These are phyloP conservation scores for Plasmodium falciparum DNA, from an alignment of 169 alveolate genomes.

Conservation along the genomic window DNA sequence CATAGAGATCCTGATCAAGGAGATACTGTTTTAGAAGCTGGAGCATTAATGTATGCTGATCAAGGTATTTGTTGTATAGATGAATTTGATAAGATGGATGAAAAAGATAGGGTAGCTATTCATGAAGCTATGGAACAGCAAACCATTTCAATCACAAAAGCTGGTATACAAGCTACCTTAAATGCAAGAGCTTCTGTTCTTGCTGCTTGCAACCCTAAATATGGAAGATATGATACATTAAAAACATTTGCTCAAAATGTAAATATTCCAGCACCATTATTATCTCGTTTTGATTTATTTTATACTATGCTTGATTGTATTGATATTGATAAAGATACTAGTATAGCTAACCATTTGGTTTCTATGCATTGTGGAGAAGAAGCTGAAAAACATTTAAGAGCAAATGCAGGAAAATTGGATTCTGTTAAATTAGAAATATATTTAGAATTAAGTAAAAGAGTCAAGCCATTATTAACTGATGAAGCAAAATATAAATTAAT, in stretches of 20 bases:
- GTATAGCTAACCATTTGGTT: constrained; percentile 85
- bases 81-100: constrained; percentile 98
- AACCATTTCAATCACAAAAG: constrained; percentile 97
- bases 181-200: constrained; percentile 98
- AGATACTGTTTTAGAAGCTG: constrained; percentile 97
- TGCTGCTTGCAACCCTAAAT: constrained; percentile 99
- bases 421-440: constrained; percentile 92
- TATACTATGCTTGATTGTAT: constrained; percentile 95
- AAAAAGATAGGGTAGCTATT: constrained; percentile 97
- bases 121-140: constrained; percentile 99
- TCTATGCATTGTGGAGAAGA: constrained; percentile 77
- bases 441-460: constrained; percentile 92
- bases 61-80: constrained; percentile 98
- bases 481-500: constrained; percentile 93
- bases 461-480: constrained; percentile 93
- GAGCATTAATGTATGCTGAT: constrained; percentile 98
- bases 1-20: constrained; percentile 97
- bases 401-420: constrained; percentile 81
- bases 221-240: constrained; percentile 96
- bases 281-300: constrained; percentile 97
- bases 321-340: constrained; percentile 91
- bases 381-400: constrained; percentile 53
- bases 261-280: constrained; percentile 96
- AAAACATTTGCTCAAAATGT: constrained; percentile 93
- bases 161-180: constrained; percentile 98